Evolutionary conservation across 441 rosid genomes (phyloP).

Genomic region (Eugenia klotzschiana): DNA sequence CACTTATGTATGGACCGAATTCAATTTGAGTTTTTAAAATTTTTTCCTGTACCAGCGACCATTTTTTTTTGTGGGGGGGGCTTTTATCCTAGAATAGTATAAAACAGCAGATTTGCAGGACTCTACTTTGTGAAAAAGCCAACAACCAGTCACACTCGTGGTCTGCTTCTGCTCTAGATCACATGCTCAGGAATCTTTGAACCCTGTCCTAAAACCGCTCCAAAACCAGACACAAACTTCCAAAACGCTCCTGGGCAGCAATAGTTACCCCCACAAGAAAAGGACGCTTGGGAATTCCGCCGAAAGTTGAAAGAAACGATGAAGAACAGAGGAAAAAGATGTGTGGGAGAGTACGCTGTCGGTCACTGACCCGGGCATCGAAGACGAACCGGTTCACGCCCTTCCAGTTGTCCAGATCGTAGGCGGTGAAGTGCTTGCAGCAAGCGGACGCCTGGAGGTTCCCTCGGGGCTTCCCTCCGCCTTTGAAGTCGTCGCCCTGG

Average conservation of each 20-base stretch:
- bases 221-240: not conserved
- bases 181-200: not conserved
- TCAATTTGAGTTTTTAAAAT: not conserved
- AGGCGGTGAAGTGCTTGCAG: slow-evolving; percentile 82
- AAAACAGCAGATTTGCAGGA: not conserved
- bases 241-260: not conserved
- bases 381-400: slow-evolving; percentile 48
- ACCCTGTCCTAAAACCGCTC: not conserved
- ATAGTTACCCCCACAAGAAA: not conserved
- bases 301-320: not conserved
- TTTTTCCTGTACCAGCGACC: not conserved
- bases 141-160: not conserved
- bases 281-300: not conserved
- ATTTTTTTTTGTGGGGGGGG: too few species aligned
- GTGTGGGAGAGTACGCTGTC: not conserved
- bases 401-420: slow-evolving; percentile 78
- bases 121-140: not conserved
- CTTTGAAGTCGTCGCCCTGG: slow-evolving; percentile 49
- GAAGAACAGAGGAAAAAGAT: not conserved
- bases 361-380: slow-evolving; percentile 41
- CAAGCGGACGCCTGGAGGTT: slow-evolving; percentile 80
- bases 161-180: not conserved
- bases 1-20: not conserved
- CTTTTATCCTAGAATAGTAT: not conserved
- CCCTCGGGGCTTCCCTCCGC: slow-evolving; percentile 37